Percentiles rank a stretch among this genome's conserved stretches.
Evolutionary conservation across 2,329 filamentous ascomycete genomes (phyloP).

Genomic region (Cytospora paraplurivora): DNA sequence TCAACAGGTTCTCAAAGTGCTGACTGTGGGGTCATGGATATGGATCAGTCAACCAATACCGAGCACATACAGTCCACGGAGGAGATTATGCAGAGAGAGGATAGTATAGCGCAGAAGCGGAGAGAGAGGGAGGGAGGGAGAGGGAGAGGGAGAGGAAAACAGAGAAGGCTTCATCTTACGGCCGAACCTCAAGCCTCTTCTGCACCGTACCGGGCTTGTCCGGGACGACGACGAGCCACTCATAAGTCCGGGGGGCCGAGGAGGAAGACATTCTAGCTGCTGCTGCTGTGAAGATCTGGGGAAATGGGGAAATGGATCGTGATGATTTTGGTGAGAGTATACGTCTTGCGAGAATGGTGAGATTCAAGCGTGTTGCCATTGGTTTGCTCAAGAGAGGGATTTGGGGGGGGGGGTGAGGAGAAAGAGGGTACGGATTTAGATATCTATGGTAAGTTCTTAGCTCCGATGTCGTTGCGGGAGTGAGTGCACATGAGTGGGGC

Average conservation of each 20-base stretch:
- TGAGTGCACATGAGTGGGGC: too few species aligned
- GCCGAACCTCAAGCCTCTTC: conserved; percentile 63
- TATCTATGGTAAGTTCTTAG: background rate
- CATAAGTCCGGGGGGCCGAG: conserved; percentile 46
- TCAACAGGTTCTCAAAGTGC: conserved; percentile 57
- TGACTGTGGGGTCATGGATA: too few species aligned
- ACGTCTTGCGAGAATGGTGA: conserved; percentile 3
- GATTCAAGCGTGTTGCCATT: conserved; percentile 24
- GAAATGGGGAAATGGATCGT: conserved; percentile 8
- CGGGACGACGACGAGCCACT: conserved; percentile 71
- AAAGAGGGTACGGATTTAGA: background rate
- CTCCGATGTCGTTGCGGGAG: conserved; percentile 1
- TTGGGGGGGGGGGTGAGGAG: too few species aligned
- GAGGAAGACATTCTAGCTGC: conserved; percentile 20
- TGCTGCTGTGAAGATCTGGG: background rate
- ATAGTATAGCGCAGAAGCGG: too few species aligned
- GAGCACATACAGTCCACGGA: conserved; percentile 15
- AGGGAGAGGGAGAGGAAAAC: background rate
- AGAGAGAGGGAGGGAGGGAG: too few species aligned
- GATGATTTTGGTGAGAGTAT: conserved; percentile 15
- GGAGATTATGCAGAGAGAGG: background rate
- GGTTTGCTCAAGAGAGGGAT: background rate
- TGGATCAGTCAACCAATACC: too few species aligned
- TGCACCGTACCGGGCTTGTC: conserved; percentile 62
- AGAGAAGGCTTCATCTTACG: conserved; percentile 46